These are phyloP conservation scores for Plasmodium gonderi DNA, from an alignment of 169 alveolate genomes.

Conservation along the genomic window DNA sequence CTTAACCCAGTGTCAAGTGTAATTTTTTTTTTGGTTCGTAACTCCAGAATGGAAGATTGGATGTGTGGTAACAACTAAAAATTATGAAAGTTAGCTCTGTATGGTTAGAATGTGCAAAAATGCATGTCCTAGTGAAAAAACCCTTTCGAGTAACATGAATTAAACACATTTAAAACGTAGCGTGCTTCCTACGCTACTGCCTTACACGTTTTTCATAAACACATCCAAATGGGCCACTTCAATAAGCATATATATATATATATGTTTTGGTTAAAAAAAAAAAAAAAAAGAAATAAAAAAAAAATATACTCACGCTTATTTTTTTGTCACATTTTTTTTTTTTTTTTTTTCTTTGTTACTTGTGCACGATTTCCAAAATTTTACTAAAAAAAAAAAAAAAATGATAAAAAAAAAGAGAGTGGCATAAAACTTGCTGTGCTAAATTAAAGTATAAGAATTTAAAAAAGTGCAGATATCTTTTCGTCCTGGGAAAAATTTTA, in stretches of 20 bases:
- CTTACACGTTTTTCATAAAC: background rate
- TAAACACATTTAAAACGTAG: background rate
- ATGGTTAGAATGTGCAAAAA: too few species aligned
- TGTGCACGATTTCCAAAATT: background rate
- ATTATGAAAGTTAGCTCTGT: too few species aligned
- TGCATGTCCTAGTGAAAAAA: background rate
- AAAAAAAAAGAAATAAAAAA: background rate
- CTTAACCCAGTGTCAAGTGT: too few species aligned
- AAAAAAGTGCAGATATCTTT: background rate
- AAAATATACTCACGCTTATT: too few species aligned
- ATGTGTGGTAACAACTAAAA: too few species aligned
- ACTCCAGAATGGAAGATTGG: too few species aligned
- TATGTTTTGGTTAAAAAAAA: background rate
- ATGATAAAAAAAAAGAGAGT: background rate
- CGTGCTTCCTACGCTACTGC: background rate
- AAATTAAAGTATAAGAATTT: background rate
- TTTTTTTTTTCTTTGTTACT: constrained; percentile 4
- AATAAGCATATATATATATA: background rate
- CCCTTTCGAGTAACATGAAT: background rate
- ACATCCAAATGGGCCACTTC: constrained; percentile 2
- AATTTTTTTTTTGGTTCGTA: too few species aligned
- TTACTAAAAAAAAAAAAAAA: constrained; percentile 12
- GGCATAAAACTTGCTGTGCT: background rate
- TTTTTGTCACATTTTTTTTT: too few species aligned
- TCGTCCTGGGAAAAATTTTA: background rate